phyloP scores from a whole-genome alignment of 148 eudicot genomes.

The Pharnaceum exiguum region DNA sequence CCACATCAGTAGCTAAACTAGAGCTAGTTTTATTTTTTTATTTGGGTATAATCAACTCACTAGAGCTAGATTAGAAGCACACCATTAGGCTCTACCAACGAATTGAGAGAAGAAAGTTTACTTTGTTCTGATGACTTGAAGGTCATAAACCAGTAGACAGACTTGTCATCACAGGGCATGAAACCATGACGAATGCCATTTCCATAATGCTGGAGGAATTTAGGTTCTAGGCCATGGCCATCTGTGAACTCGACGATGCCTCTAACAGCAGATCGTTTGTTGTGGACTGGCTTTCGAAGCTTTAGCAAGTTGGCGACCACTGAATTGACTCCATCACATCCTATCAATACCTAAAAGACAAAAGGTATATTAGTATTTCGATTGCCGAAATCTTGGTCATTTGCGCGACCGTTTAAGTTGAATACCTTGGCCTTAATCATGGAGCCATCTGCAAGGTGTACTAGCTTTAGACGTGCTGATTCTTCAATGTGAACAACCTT shows the following conservation, averaged over 20 bases:
- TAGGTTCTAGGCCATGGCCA: constrained; percentile 33
- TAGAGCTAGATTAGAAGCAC: too few relatives aligned
- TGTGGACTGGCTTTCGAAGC: constrained; percentile 20
- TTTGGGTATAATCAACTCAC: too few relatives aligned
- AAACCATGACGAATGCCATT: constrained; percentile 38
- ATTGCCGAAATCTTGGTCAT: neutral
- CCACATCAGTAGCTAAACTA: too few relatives aligned
- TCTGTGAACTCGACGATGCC: constrained; percentile 41
- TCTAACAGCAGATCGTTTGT: constrained; percentile 34
- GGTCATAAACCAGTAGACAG: constrained; percentile 45
- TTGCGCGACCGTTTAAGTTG: neutral
- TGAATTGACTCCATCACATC: constrained; percentile 60
- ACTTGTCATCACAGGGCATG: constrained; percentile 36
- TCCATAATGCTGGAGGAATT: constrained; percentile 17
- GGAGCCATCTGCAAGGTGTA: constrained; percentile 49
- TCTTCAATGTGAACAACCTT: constrained; percentile 41
- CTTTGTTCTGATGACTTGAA: constrained; percentile 21
- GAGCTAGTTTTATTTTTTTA: too few relatives aligned
- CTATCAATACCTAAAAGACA: constrained; percentile 35
- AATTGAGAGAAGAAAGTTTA: constrained; percentile 15
- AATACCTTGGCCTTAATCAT: constrained; percentile 40
- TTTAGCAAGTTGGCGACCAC: constrained; percentile 44
- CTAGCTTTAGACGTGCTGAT: constrained; percentile 29
- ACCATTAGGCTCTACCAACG: too few relatives aligned
- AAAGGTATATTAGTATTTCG: too few relatives aligned